Percentiles rank a stretch among this genome's conserved stretches.
Conservation (phyloP, 2,329 filamentous ascomycete genomes). For the Fragosphaeria purpurea region DNA sequence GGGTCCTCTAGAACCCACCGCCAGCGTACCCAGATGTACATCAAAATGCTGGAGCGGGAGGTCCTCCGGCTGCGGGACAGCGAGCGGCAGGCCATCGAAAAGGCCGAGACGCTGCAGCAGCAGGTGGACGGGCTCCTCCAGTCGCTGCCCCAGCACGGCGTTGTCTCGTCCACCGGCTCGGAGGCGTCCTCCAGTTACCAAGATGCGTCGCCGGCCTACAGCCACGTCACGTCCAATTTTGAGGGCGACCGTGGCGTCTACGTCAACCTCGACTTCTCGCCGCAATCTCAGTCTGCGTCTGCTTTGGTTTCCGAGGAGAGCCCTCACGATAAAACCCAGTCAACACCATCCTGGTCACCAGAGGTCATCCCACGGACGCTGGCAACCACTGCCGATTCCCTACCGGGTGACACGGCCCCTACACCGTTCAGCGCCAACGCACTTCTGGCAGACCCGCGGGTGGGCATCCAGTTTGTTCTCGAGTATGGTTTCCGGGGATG, state of each 20-base stretch:
- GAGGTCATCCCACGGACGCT: too few relatives aligned
- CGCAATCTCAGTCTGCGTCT: too few relatives aligned
- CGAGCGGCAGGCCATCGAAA: not conserved
- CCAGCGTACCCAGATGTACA: constrained; percentile 2
- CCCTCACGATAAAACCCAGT: too few relatives aligned
- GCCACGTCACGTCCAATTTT: not conserved
- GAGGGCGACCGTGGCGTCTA: not conserved
- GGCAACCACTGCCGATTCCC: too few relatives aligned
- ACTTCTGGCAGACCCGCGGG: not conserved
- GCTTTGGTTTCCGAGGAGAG: too few relatives aligned
- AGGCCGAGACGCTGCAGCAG: not conserved
- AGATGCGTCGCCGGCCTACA: not conserved
- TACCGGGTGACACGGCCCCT: too few relatives aligned
- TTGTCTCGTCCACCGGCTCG: not conserved
- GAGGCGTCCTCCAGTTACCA: not conserved
- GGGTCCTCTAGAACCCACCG: not conserved
- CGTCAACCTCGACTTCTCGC: not conserved
- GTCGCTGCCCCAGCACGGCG: not conserved
- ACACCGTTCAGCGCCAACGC: not conserved
- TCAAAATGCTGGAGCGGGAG: constrained; percentile 5
- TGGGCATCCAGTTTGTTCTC: constrained; percentile 1
- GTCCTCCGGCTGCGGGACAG: constrained; percentile 1
- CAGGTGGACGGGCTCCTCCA: not conserved
- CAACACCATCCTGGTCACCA: too few relatives aligned
- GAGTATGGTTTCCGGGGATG: not conserved